These are phyloP conservation scores for Bolboschoenoplectus hybrid DNA, from an alignment of 202 grass and related monocot genomes.

Conservation along the genomic window DNA sequence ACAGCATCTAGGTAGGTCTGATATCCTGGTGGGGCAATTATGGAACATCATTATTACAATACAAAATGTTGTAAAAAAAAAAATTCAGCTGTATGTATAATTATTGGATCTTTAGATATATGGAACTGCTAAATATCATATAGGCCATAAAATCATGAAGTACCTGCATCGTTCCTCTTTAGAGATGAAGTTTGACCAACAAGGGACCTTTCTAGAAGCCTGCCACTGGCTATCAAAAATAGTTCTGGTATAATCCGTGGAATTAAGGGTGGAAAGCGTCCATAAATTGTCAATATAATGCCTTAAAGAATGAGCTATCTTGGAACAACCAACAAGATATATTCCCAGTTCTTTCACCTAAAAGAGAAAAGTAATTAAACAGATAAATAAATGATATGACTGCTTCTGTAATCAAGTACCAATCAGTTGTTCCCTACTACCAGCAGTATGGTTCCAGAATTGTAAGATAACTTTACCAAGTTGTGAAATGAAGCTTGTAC, in stretches of 20 bases:
- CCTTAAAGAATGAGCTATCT: slow-evolving; percentile 60
- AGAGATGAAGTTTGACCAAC: slow-evolving; percentile 87
- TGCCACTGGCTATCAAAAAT: slow-evolving; percentile 78
- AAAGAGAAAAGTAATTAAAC: slow-evolving; percentile 30
- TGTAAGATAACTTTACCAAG: background rate
- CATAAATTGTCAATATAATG: slow-evolving; percentile 81
- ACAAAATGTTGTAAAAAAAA: background rate
- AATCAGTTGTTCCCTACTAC: background rate
- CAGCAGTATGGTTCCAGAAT: background rate
- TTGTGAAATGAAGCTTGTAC: background rate
- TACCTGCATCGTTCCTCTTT: slow-evolving; percentile 83
- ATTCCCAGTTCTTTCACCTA: slow-evolving; percentile 93
- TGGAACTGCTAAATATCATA: background rate
- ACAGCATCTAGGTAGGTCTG: background rate
- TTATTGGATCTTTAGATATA: background rate
- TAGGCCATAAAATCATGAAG: background rate
- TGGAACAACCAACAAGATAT: slow-evolving; percentile 72
- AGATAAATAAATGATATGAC: slow-evolving; percentile 19
- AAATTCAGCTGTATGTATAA: background rate
- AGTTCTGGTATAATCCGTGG: slow-evolving; percentile 64
- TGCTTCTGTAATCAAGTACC: background rate
- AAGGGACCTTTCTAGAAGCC: slow-evolving; percentile 83
- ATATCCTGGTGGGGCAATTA: background rate
- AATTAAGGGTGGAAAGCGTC: slow-evolving; percentile 75
- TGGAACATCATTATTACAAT: slow-evolving; percentile 13